phyloP scores from a whole-genome alignment of 139 green algal genomes.

The Chlamydomonas schloesseri region DNA sequence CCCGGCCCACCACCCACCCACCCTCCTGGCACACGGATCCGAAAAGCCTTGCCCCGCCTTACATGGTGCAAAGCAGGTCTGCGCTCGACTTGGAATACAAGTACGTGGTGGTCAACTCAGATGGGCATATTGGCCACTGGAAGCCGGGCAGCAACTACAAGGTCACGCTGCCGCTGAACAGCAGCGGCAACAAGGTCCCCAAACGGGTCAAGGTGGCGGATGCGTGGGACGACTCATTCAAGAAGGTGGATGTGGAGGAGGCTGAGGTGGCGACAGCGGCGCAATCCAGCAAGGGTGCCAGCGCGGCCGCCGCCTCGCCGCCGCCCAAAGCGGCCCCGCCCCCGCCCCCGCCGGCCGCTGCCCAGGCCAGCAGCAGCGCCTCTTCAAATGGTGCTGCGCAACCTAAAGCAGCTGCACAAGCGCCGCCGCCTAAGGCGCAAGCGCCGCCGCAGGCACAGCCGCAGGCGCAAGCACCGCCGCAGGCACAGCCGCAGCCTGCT shows the following conservation, averaged over 20 bases:
- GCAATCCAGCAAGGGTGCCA: neutral
- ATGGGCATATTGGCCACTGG: conserved; percentile 35
- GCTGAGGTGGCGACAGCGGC: neutral
- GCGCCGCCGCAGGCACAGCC: neutral
- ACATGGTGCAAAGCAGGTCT: too few relatives aligned
- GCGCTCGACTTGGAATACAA: conserved; percentile 49
- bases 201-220: conserved; percentile 34
- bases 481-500: neutral
- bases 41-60: too few relatives aligned
- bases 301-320: neutral
- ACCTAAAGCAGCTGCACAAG: too few relatives aligned
- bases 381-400: too few relatives aligned
- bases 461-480: neutral
- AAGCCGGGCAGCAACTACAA: conserved; percentile 53
- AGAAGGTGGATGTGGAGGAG: conserved; percentile 34
- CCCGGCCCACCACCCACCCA: too few relatives aligned
- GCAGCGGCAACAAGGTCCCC: neutral
- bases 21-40: too few relatives aligned
- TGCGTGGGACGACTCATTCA: conserved; percentile 41
- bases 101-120: conserved; percentile 48
- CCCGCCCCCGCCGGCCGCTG: neutral
- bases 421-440: too few relatives aligned
- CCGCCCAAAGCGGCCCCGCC: neutral
- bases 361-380: too few relatives aligned
- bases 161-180: conserved; percentile 16